A percentile compares a stretch with the other conserved stretches of the same genome.
phyloP scores from a whole-genome alignment of 2,329 filamentous ascomycete species.

The Fusarium duplospermum region DNA sequence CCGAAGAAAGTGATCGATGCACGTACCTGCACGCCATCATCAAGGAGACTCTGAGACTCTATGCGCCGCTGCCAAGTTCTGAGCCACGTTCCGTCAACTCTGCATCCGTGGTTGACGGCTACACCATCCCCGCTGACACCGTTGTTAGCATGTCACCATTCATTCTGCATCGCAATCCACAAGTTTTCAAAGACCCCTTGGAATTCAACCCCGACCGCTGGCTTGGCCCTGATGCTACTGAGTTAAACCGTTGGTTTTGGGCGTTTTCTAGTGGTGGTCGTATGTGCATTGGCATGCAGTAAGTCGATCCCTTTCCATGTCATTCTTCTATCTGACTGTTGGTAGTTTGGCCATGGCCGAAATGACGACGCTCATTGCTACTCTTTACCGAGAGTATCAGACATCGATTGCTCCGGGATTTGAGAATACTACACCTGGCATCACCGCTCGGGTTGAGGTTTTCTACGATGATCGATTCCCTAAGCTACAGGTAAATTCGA shows the following conservation, averaged over 20 bases:
- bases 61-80: constrained; percentile 62
- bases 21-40: constrained; percentile 61
- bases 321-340: fast-evolving
- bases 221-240: constrained; percentile 28
- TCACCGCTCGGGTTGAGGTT: constrained; percentile 37
- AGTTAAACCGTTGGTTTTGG: constrained; percentile 43
- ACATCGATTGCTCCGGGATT: constrained; percentile 27
- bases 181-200: constrained; percentile 37
- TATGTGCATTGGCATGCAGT: constrained; percentile 44
- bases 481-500: neutral
- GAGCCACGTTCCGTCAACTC: constrained; percentile 56
- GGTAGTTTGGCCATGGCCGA: constrained; percentile 38
- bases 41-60: constrained; percentile 62
- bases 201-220: constrained; percentile 45
- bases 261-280: constrained; percentile 40
- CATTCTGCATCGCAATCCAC: constrained; percentile 41
- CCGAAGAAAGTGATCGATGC: constrained; percentile 52
- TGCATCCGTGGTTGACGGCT: constrained; percentile 38
- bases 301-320: constrained; percentile 1
- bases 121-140: constrained; percentile 36
- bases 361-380: constrained; percentile 34
- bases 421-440: constrained; percentile 24
- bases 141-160: constrained; percentile 45
- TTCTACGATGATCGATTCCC: constrained; percentile 38
- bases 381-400: constrained; percentile 31